Percentiles rank a stretch among this genome's conserved stretches.
These are phyloP conservation scores for Chaetoceros tenuissimus DNA, from an alignment of 108 stramenopile species.

Conservation along the genomic window DNA sequence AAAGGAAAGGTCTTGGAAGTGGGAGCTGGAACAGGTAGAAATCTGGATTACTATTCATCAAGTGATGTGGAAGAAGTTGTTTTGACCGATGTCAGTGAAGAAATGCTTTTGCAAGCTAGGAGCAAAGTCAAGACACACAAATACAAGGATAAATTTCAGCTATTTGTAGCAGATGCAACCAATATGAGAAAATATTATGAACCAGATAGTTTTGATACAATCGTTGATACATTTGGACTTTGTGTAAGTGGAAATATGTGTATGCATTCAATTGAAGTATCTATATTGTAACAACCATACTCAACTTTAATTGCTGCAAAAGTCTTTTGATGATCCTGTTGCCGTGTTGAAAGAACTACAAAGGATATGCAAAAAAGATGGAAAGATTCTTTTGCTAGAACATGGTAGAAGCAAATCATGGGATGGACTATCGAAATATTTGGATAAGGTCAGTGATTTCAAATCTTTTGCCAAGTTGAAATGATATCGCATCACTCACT, in stretches of 20 bases:
- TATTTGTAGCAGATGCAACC: constrained; percentile 46
- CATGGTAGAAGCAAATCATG: constrained; percentile 67
- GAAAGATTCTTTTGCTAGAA: constrained; percentile 69
- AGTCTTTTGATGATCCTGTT: constrained; percentile 82
- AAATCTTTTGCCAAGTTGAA: too few relatives aligned
- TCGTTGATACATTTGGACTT: constrained; percentile 90
- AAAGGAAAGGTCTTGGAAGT: constrained; percentile 80
- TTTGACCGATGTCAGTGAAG: constrained; percentile 61
- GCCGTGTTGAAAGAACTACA: constrained; percentile 70
- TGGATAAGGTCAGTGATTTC: too few relatives aligned
- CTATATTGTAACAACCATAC: too few relatives aligned
- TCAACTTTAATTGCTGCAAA: too few relatives aligned
- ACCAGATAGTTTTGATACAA: constrained; percentile 70
- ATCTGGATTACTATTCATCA: constrained; percentile 58
- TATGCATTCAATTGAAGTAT: too few relatives aligned
- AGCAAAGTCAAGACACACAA: constrained; percentile 32
- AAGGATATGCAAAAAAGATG: constrained; percentile 74
- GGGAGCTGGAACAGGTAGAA: constrained; percentile 82
- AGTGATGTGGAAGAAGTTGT: constrained; percentile 44
- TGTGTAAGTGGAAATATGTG: too few relatives aligned
- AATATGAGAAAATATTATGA: constrained; percentile 33
- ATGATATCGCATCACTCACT: constrained; percentile 8
- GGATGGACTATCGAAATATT: constrained; percentile 41
- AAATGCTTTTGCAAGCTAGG: constrained; percentile 67
- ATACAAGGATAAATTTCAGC: constrained; percentile 32